Evolutionary conservation across 1,284 basidiomycete genomes (phyloP).

Genomic region (Gymnopus androsaceus): DNA sequence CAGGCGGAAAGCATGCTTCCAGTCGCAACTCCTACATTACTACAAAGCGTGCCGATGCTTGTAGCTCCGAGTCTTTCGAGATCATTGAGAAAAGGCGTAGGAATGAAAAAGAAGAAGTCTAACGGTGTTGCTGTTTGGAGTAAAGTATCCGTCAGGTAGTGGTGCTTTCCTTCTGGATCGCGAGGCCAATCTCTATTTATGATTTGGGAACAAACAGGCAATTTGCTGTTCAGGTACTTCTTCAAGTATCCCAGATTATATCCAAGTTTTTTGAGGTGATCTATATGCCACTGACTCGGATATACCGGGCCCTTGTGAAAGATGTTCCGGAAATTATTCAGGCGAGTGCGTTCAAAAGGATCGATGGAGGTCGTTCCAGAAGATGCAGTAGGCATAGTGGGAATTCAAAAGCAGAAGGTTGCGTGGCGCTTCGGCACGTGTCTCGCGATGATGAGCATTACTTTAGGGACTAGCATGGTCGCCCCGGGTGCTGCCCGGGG

Average conservation of each 20-base stretch:
- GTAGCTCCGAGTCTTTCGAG: no score
- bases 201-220: not conserved
- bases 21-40: not conserved
- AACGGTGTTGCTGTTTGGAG: conserved; percentile 11
- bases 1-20: conserved; percentile 16
- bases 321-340: not conserved
- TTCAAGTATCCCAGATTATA: not conserved
- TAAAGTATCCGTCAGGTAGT: conserved; percentile 6
- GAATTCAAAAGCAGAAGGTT: no score
- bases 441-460: no score
- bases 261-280: not conserved
- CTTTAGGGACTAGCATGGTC: no score
- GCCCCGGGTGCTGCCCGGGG: no score
- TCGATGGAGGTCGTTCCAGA: no score
- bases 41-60: no score
- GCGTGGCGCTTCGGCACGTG: no score
- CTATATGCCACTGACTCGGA: not conserved
- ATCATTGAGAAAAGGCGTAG: no score
- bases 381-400: no score
- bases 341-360: conserved; percentile 1
- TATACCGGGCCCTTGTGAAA: not conserved
- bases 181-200: conserved; percentile 21
- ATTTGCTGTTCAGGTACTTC: no score
- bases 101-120: conserved; percentile 18
- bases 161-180: conserved; percentile 19